Conservation (phyloP, 1,139 yeast species). For the Zygoascus sp. region DNA sequence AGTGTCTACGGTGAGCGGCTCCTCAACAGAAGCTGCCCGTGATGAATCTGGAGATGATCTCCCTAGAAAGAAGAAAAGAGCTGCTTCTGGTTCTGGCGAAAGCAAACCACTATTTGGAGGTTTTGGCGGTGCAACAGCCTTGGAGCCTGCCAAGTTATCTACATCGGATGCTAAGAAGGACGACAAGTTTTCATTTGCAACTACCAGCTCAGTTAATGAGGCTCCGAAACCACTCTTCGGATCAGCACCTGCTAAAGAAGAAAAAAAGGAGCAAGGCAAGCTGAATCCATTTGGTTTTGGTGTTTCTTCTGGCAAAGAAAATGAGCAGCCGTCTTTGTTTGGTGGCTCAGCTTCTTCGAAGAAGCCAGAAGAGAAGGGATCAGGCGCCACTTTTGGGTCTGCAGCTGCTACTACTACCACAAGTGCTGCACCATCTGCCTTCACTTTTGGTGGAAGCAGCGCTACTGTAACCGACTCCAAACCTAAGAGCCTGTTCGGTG, state of each 20-base stretch:
- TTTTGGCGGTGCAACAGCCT: neutral
- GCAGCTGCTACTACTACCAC: constrained; percentile 7
- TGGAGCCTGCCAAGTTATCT: neutral
- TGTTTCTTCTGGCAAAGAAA: neutral
- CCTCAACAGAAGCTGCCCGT: neutral
- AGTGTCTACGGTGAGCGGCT: neutral
- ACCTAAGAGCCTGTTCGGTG: constrained; percentile 9
- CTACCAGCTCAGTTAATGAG: neutral
- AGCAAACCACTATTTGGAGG: neutral
- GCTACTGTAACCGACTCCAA: constrained; percentile 7
- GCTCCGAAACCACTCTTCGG: neutral
- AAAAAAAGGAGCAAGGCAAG: neutral
- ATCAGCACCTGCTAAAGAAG: neutral
- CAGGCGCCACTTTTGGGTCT: constrained; percentile 12
- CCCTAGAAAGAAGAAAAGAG: constrained; percentile 1
- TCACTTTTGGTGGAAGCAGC: constrained; percentile 9
- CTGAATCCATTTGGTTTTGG: constrained; percentile 8
- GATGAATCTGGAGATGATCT: neutral
- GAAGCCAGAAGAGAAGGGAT: neutral
- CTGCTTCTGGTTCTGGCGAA: neutral
- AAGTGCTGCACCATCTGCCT: no score
- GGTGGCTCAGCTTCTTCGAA: constrained; percentile 6
- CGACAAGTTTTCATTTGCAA: neutral
- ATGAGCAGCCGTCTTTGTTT: neutral
- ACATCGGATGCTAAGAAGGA: neutral